Base-by-base conservation (phyloP, 139 green algal species). In the Marvania coccoides region DNA sequence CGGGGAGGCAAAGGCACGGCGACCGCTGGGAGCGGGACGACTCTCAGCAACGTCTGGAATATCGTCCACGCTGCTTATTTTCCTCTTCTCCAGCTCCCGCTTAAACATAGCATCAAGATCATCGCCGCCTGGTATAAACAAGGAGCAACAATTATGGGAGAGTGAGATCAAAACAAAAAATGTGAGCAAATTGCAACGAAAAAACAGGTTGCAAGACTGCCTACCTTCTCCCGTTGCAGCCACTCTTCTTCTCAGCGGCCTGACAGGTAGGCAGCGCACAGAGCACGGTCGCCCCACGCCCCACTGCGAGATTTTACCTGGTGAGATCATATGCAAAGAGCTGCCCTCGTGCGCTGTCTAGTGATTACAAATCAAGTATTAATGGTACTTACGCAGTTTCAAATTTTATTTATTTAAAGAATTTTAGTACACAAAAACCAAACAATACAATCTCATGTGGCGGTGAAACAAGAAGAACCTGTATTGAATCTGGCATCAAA, bases 11-110 rank as follows among this genome's bases (percentile, higher is more conserved):
- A n/a, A n/a, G n/a, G n/a, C n/a, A n/a, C 7, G 60, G 60, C 3
- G 58, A 48, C 40, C 51, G 65, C 30, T 56, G 36, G 3, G 72
- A 47, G n/a, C 58, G 63, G 13, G 48, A 1, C 7, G 67, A 47
- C 4, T 40, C 14, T 57, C 61, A 42, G 31, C 45, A 34, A 9
- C 35, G 35, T 54, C 56, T 71, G 47, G 58, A 56, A 37, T 58
- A 28, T 47, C 54, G 51, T 47, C 53, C 19, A 59, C 45, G 9
- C 15, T 63, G 6, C 10, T 60, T 15, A 58, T 71, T 38, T 63
- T 63, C 34, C 84, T 54, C 8, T 73, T 71, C 59, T 81, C 60
- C 19, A 92, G 63, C 72, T 92, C 86, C 33, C 85, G 76, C 28
- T 59, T 63, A 29, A 92, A 92, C 1, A 86, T 42, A 8, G 69